A percentile compares a stretch with the other conserved stretches of the same genome.
phyloP scores from a whole-genome alignment of 768 basidiomycete genomes.

The Pulveroboletus sp. region DNA sequence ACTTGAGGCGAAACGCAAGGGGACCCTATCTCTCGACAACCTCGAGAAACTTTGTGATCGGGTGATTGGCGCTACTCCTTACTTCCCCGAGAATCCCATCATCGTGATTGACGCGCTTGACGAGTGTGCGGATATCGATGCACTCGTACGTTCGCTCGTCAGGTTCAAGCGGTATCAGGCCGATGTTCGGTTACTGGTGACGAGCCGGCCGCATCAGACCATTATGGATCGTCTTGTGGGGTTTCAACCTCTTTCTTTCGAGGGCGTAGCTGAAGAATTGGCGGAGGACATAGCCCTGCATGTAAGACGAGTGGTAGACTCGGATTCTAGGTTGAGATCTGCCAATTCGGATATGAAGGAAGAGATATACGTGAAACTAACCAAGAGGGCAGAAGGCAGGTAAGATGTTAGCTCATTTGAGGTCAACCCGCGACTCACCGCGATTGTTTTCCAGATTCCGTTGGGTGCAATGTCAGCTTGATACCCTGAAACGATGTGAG shows the following conservation, averaged over 20 bases:
- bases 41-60: neutral
- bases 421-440: neutral
- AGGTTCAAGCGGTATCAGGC: neutral
- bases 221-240: neutral
- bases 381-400: neutral
- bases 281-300: neutral
- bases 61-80: neutral
- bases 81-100: neutral
- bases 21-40: neutral
- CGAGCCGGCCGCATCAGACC: neutral
- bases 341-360: neutral
- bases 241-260: neutral
- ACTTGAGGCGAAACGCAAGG: neutral
- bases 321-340: neutral
- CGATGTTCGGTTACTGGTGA: neutral
- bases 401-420: neutral
- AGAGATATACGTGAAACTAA: neutral
- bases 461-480: constrained; percentile 6
- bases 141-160: neutral
- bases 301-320: neutral
- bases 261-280: neutral
- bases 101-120: constrained; percentile 12
- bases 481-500: neutral
- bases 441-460: neutral
- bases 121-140: constrained; percentile 3